Evolutionary conservation across 2,329 filamentous ascomycete species (phyloP), one percentile per base, ranked within the genome.

Genomic region (Aspergillus sp.): DNA sequence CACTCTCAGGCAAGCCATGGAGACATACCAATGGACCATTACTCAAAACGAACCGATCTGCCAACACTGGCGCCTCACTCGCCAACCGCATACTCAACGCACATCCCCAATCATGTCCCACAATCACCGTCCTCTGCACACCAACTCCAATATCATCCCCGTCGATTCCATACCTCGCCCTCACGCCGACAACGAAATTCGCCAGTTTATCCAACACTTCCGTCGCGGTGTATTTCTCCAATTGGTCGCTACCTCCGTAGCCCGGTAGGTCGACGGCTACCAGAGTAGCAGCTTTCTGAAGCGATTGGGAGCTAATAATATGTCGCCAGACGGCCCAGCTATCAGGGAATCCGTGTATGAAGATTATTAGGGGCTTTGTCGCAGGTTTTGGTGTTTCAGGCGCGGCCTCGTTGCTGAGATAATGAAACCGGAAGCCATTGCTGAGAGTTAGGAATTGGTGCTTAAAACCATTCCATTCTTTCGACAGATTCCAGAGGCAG

Each of bases 301-400:
- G 56, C 7, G 63, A 55, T 7, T 66, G 49, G 0, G 72, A 73
- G 35, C 62, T 61, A 17, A 81, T 62, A 20, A 79, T 61, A 44
- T 74, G 65, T 41, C 71, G 70, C 77, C 78, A 83, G 45, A 82
- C 63, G 9, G 74, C 68, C 63, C 71, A 80, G 48, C 77, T 80
- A 55, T 83, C 79, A 5, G 80, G 80, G 49, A 81, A 83, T 33
- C 80, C 79, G 60, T 82, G 79, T 15, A 82, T 64, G 54, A 81
- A 77, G 37, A 82, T 70, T 20, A 78, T 68, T 13, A 81, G 60
- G 1, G 69, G 67, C 45, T 63, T 69, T 9, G 53, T 50, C 19
- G 50, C 55, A 47, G 47, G 15, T 35, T 52, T 17, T 47, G 51
- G 12, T 37, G 46, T 61, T 63, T 51, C 41, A 52, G 19, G 19